These are phyloP conservation scores for Luffa acutangula DNA, from an alignment of 306 rosid species.

Conservation along the genomic window DNA sequence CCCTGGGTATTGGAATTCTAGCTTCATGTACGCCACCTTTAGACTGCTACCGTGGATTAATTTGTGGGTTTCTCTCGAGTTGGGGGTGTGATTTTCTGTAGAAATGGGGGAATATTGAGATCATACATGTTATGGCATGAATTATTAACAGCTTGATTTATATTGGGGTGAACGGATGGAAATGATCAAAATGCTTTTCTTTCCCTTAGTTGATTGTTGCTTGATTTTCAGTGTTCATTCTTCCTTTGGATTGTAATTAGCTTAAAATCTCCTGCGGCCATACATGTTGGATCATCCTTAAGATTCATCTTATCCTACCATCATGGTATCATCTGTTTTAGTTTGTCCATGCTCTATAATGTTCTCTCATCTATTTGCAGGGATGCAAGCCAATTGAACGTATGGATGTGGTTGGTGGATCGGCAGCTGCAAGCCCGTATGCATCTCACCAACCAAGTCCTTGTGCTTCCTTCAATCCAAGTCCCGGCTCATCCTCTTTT, in stretches of 20 bases:
- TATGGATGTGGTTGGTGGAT: conserved; percentile 50
- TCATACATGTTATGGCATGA: background rate
- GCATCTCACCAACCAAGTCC: conserved; percentile 75
- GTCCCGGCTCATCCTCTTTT: conserved; percentile 84
- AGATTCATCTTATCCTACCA: background rate
- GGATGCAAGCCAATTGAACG: conserved; percentile 73
- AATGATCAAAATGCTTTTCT: background rate
- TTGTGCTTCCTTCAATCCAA: conserved; percentile 79
- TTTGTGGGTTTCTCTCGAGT: background rate
- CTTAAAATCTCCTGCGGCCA: background rate
- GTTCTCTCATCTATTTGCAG: conserved; percentile 28
- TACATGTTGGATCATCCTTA: background rate
- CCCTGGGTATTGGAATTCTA: background rate
- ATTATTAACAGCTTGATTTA: background rate
- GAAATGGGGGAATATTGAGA: background rate
- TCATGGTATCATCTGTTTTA: background rate
- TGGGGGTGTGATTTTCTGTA: background rate
- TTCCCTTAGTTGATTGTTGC: background rate
- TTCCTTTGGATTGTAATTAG: background rate
- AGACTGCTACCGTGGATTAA: background rate
- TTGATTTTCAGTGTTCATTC: background rate
- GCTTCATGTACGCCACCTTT: background rate
- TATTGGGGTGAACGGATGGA: background rate
- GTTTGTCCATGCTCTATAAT: background rate
- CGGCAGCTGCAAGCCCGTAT: conserved; percentile 55